Conservation (phyloP, 257 asterid genomes). For the Dorcoceras hygrometricum region DNA sequence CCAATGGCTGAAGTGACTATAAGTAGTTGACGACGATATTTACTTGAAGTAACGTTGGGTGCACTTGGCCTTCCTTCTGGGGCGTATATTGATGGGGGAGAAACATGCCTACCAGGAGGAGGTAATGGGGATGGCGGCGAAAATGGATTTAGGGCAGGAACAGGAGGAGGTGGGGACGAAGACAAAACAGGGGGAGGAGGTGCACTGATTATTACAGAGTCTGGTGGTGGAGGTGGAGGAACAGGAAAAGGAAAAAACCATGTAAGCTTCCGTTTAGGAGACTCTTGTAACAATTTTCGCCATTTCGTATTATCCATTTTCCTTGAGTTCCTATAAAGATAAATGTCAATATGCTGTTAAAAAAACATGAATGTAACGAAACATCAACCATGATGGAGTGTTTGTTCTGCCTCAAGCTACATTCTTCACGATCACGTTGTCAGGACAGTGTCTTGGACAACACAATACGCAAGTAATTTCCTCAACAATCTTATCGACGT, state of each 20-base stretch:
- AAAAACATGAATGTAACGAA: too few species aligned
- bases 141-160: conserved; percentile 22
- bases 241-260: background rate
- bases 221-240: conserved; percentile 4
- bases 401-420: too few species aligned
- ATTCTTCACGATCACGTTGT: too few species aligned
- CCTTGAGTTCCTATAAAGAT: conserved; percentile 41
- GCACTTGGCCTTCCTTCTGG: conserved; percentile 25
- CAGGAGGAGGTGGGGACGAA: background rate
- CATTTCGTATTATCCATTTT: conserved; percentile 27
- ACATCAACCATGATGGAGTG: too few species aligned
- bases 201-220: background rate
- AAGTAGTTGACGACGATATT: background rate
- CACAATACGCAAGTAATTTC: too few species aligned
- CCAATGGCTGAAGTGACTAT: conserved; percentile 30
- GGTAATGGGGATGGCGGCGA: conserved; percentile 29
- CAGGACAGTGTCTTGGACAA: too few species aligned
- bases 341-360: background rate
- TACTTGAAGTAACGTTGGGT: background rate
- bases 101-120: conserved; percentile 24
- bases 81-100: conserved; percentile 36
- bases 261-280: too few species aligned
- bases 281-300: conserved; percentile 44
- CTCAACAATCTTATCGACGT: too few species aligned
- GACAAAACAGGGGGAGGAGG: background rate